Evolutionary conservation across 169 alveolate species (phyloP).

Genomic region (Ichthyophthirius multifiliis): DNA sequence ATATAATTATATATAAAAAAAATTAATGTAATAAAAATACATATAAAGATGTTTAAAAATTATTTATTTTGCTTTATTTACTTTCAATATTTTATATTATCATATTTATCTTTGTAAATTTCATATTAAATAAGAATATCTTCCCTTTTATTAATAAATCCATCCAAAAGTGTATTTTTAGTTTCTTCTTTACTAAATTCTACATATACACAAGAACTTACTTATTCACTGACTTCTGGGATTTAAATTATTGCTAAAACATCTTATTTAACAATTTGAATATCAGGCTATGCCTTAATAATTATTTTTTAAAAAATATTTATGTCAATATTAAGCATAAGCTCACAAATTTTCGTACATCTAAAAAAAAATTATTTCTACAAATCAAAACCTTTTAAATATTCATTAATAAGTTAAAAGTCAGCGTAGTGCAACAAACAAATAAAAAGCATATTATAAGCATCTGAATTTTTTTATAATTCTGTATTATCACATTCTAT

Average conservation of each 20-base stretch:
- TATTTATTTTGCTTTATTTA: too few species aligned
- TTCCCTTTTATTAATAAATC: too few species aligned
- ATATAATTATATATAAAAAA: too few species aligned
- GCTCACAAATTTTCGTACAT: not conserved
- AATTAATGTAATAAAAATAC: too few species aligned
- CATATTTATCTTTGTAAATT: too few species aligned
- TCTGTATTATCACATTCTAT: not conserved
- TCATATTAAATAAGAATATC: too few species aligned
- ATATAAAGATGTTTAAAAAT: too few species aligned
- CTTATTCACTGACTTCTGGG: too few species aligned
- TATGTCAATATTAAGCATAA: not conserved
- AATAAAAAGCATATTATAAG: not conserved
- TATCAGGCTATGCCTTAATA: not conserved
- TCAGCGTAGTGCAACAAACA: not conserved
- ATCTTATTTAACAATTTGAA: not conserved
- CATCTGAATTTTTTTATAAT: not conserved
- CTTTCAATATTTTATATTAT: too few species aligned
- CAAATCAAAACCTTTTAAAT: not conserved
- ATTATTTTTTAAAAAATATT: not conserved
- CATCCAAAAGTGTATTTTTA: too few species aligned
- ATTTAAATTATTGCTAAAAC: not conserved
- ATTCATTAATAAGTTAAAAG: not conserved
- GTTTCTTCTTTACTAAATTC: too few species aligned
- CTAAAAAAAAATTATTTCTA: not conserved
- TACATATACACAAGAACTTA: too few species aligned